Evolutionary conservation across 495 filamentous ascomycete genomes (phyloP).

Genomic region (Hyaloscypha finlandica): DNA sequence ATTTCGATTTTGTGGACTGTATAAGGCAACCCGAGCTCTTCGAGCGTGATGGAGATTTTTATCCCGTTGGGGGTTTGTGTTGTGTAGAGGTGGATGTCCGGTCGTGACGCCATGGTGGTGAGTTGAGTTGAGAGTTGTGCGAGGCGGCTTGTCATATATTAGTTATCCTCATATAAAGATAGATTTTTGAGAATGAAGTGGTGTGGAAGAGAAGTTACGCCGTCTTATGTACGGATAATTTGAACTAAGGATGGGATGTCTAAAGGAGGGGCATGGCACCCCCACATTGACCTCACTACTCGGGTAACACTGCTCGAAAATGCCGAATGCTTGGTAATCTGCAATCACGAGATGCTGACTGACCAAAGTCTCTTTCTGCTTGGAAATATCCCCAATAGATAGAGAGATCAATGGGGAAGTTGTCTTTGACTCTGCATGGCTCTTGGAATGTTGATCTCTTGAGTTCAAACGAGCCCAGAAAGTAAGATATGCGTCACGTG

Average conservation of each 20-base stretch:
- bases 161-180: too few relatives aligned
- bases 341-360: background rate
- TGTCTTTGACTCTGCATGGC: too few relatives aligned
- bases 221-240: background rate
- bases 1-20: conserved; percentile 70
- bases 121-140: background rate
- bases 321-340: background rate
- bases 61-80: conserved; percentile 70
- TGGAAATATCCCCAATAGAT: background rate
- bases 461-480: too few relatives aligned
- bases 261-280: background rate
- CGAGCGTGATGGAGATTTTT: conserved; percentile 87
- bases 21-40: conserved; percentile 78
- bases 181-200: background rate
- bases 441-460: too few relatives aligned
- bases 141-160: background rate
- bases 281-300: background rate
- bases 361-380: background rate
- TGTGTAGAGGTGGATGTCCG: conserved; percentile 40
- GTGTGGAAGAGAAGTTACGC: background rate
- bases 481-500: too few relatives aligned
- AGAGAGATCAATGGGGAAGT: too few relatives aligned
- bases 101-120: conserved; percentile 26
- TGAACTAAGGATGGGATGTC: too few relatives aligned
- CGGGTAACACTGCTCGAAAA: background rate